Evolutionary conservation across 2,329 filamentous ascomycete genomes (phyloP).

Genomic region (Cladosporium sp.): DNA sequence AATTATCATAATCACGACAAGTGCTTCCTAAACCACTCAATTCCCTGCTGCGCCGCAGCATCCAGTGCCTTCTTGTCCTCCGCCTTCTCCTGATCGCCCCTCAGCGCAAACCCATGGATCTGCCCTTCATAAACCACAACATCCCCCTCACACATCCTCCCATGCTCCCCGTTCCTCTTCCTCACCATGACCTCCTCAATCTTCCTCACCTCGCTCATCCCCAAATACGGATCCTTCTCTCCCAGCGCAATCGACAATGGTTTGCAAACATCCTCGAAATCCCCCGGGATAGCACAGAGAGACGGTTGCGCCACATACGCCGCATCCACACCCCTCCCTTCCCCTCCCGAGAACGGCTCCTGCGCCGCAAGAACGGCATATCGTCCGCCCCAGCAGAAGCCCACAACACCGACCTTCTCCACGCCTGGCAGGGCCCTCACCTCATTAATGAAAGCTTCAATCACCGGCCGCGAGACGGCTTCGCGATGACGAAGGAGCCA

Average conservation of each 20-base stretch:
- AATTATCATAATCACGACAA: conserved; percentile 1
- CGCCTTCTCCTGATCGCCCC: conserved; percentile 20
- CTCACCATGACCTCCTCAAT: conserved; percentile 44
- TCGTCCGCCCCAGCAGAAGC: conserved; percentile 51
- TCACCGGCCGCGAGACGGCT: conserved; percentile 43
- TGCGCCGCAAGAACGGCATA: conserved; percentile 41
- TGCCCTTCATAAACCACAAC: neutral
- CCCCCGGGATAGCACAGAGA: neutral
- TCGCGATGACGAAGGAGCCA: conserved; percentile 49
- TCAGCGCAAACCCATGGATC: neutral
- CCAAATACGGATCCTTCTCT: conserved; percentile 44
- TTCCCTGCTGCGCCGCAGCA: conserved; percentile 39
- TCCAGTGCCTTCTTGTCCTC: conserved; percentile 49
- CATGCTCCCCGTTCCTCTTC: conserved; percentile 36
- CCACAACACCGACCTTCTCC: conserved; percentile 47
- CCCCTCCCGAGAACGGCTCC: neutral
- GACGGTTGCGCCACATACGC: neutral
- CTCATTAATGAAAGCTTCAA: conserved; percentile 39
- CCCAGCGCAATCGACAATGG: conserved; percentile 46
- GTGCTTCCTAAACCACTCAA: conserved; percentile 28
- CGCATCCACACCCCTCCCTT: conserved; percentile 18
- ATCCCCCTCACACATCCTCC: neutral
- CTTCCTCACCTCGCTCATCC: conserved; percentile 40
- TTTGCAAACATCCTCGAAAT: conserved; percentile 35
- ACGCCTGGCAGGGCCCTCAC: neutral